Conservation (phyloP, 2,329 filamentous ascomycete genomes). For the Penicillium sp. region DNA sequence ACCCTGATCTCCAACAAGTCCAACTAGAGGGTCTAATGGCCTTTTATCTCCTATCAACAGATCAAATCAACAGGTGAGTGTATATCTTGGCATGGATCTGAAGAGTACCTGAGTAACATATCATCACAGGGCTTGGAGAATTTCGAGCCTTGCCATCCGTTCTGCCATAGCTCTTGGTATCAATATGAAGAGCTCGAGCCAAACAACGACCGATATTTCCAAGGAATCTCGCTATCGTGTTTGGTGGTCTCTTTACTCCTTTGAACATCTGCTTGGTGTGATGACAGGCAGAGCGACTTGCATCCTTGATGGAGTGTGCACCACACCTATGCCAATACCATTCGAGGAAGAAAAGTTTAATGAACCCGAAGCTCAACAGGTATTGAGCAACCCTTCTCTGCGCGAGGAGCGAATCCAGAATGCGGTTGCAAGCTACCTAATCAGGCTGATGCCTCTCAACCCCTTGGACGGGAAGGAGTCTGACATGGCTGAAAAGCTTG, state of each 20-base stretch:
- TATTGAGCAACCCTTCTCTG: constrained; percentile 28
- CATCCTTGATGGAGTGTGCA: constrained; percentile 41
- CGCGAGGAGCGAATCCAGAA: constrained; percentile 30
- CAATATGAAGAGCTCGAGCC: constrained; percentile 42
- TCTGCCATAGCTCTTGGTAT: constrained; percentile 42
- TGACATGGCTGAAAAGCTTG: constrained; percentile 18
- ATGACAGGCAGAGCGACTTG: constrained; percentile 46
- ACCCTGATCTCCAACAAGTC: constrained; percentile 44
- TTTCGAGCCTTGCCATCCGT: constrained; percentile 40
- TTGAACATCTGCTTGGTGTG: constrained; percentile 42
- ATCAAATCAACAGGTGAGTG: constrained; percentile 43
- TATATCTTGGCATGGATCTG: neutral
- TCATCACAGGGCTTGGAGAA: constrained; percentile 37
- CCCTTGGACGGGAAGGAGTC: constrained; percentile 25
- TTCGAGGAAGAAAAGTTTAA: constrained; percentile 38
- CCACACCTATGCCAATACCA: constrained; percentile 39
- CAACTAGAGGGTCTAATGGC: constrained; percentile 42
- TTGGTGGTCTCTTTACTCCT: constrained; percentile 44
- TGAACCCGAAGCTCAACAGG: constrained; percentile 27
- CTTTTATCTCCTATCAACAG: constrained; percentile 40
- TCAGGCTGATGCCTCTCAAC: constrained; percentile 30
- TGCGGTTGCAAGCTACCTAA: constrained; percentile 26
- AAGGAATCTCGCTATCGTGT: constrained; percentile 45
- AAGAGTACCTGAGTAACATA: neutral
- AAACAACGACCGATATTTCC: constrained; percentile 32